Evolutionary conservation across 2,329 filamentous ascomycete species (phyloP).

Genomic region (Fusarium palustre): DNA sequence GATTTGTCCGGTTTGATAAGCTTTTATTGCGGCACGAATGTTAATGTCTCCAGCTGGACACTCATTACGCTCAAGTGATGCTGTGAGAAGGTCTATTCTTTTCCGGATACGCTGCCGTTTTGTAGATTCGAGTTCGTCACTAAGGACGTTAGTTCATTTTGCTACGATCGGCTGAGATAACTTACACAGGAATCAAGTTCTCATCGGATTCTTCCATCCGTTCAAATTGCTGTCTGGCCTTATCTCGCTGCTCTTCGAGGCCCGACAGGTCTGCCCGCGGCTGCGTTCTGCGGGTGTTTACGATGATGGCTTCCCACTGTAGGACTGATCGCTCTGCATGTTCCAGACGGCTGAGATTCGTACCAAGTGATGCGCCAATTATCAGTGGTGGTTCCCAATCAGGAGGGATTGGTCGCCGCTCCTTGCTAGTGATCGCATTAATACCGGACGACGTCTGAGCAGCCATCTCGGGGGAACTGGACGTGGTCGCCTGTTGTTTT

Average conservation of each 20-base stretch:
- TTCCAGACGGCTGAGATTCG: constrained; percentile 42
- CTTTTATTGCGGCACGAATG: constrained; percentile 38
- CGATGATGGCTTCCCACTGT: constrained; percentile 45
- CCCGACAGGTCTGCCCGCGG: constrained; percentile 40
- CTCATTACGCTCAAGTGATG: constrained; percentile 15
- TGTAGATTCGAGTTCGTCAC: constrained; percentile 43
- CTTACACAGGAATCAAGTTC: constrained; percentile 41
- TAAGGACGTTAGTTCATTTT: constrained; percentile 18
- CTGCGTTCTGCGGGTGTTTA: constrained; percentile 34
- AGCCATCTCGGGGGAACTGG: background rate
- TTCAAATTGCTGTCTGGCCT: constrained; percentile 13
- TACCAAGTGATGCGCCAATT: constrained; percentile 40
- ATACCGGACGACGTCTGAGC: background rate
- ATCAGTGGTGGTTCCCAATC: constrained; percentile 43
- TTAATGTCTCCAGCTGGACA: constrained; percentile 29
- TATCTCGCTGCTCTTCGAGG: constrained; percentile 34
- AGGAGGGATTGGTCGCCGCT: constrained; percentile 16
- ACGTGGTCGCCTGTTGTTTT: background rate
- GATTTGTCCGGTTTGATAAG: constrained; percentile 37
- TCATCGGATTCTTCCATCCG: constrained; percentile 43
- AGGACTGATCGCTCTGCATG: constrained; percentile 39
- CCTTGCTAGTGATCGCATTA: background rate
- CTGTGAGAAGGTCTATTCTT: constrained; percentile 24
- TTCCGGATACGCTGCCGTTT: constrained; percentile 33
- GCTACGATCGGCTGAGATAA: no score